These are phyloP conservation scores for Periconia macrospinosa DNA, from an alignment of 2,329 filamentous ascomycete species.

Conservation along the genomic window DNA sequence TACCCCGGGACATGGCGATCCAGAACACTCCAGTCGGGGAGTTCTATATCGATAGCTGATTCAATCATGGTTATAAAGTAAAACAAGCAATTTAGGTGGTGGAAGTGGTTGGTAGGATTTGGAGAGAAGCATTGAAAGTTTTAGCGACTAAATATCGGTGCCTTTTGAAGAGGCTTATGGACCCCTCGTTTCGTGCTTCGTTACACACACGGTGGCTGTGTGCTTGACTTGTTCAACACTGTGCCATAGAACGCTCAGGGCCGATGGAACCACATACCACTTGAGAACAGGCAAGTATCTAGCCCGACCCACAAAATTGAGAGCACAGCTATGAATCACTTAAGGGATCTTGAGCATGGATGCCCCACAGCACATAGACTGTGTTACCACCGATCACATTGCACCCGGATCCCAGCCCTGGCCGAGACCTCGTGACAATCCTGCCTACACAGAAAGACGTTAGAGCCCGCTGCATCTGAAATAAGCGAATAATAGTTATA, in stretches of 20 bases:
- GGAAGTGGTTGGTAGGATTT: not conserved
- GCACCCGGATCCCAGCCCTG: not conserved
- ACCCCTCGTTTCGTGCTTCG: not conserved
- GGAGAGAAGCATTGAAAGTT: not conserved
- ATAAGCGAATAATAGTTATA: too few species aligned
- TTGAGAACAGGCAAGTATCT: too few species aligned
- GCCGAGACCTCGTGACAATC: not conserved
- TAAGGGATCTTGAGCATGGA: too few species aligned
- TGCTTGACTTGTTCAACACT: not conserved
- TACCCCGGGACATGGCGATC: slow-evolving; percentile 8
- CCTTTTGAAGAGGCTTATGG: not conserved
- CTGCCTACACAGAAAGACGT: not conserved
- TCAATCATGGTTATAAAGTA: not conserved
- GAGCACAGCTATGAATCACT: too few species aligned
- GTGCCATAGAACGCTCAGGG: not conserved
- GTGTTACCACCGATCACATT: not conserved
- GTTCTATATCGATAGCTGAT: not conserved
- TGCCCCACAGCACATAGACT: not conserved
- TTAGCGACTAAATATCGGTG: not conserved
- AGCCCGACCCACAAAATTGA: too few species aligned
- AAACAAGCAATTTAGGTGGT: not conserved
- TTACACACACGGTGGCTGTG: not conserved
- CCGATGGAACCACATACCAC: too few species aligned
- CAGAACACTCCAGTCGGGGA: not conserved
- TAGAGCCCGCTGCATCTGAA: not conserved